A percentile compares a stretch with the other conserved stretches of the same genome.
phyloP scores from a whole-genome alignment of 768 basidiomycete genomes.

The Candolleomyces efflorescens region DNA sequence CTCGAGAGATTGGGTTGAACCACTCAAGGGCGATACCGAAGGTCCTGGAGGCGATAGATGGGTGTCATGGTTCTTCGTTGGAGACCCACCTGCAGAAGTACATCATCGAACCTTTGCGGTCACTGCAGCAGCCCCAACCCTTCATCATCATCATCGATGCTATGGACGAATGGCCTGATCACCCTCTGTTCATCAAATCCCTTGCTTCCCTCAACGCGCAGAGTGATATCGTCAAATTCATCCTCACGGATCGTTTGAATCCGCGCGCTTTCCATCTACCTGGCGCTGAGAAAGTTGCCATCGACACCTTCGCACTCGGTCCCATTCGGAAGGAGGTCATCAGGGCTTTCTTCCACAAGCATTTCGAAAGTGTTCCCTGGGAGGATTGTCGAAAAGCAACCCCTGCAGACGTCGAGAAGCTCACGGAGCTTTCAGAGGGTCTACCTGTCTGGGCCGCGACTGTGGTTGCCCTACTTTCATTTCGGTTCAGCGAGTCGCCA shows the following conservation, averaged over 20 bases:
- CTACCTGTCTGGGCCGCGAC: background rate
- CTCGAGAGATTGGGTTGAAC: background rate
- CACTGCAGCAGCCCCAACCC: background rate
- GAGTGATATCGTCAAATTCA: background rate
- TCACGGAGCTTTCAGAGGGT: background rate
- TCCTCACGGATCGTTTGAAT: conserved; percentile 5
- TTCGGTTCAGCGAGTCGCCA: background rate
- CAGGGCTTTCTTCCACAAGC: no score
- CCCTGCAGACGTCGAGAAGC: no score
- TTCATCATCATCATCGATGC: conserved; percentile 9
- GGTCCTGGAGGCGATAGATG: background rate
- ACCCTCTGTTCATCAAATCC: background rate
- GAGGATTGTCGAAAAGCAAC: no score
- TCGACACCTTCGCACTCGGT: no score
- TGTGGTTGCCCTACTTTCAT: no score
- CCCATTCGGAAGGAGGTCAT: no score
- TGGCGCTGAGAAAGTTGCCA: no score
- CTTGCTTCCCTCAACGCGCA: background rate
- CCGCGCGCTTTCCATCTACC: background rate
- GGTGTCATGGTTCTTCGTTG: background rate
- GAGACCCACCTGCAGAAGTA: background rate
- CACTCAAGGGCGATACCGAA: background rate
- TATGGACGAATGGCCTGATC: conserved; percentile 8
- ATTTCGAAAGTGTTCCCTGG: no score
- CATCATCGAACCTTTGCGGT: background rate